Conservation (phyloP, 1,284 basidiomycete genomes). For the Leccinum pachyderme region DNA sequence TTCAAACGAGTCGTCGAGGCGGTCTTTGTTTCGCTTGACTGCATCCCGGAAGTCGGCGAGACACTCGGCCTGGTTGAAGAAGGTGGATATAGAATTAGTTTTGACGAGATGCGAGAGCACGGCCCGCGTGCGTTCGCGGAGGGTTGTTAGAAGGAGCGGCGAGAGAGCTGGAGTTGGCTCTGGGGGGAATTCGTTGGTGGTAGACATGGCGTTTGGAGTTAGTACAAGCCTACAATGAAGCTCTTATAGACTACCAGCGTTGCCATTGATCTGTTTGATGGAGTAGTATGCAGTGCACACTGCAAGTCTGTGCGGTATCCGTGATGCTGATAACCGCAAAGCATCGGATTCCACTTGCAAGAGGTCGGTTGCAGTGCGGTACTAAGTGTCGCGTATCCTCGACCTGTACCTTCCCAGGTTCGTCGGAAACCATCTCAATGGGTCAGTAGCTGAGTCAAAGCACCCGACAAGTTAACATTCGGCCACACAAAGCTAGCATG, state of each 20-base stretch:
- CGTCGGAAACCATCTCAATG: too few species aligned
- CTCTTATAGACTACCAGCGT: neutral
- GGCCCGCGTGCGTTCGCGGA: slow-evolving; percentile 19
- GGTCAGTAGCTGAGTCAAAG: too few species aligned
- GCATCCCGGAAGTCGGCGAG: slow-evolving; percentile 15
- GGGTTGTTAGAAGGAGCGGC: slow-evolving; percentile 13
- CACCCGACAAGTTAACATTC: too few species aligned
- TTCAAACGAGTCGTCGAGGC: slow-evolving; percentile 6
- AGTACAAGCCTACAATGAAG: neutral
- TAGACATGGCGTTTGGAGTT: slow-evolving; percentile 11
- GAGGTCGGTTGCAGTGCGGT: neutral
- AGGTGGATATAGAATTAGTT: slow-evolving; percentile 18
- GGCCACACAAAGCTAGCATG: too few species aligned
- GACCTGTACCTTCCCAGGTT: too few species aligned
- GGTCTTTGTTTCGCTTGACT: neutral
- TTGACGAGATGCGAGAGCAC: slow-evolving; percentile 25
- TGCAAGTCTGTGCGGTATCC: neutral
- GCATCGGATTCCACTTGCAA: neutral
- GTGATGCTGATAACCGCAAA: too few species aligned
- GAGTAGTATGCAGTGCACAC: neutral
- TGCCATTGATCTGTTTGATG: neutral
- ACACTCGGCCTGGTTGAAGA: slow-evolving; percentile 17
- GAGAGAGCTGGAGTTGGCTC: slow-evolving; percentile 14
- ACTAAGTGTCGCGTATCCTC: neutral
- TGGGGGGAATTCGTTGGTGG: slow-evolving; percentile 13